Evolutionary conservation across 2,329 filamentous ascomycete genomes (phyloP), one percentile per base, ranked within the genome.

Genomic region (Endoconidiophora laricicola): DNA sequence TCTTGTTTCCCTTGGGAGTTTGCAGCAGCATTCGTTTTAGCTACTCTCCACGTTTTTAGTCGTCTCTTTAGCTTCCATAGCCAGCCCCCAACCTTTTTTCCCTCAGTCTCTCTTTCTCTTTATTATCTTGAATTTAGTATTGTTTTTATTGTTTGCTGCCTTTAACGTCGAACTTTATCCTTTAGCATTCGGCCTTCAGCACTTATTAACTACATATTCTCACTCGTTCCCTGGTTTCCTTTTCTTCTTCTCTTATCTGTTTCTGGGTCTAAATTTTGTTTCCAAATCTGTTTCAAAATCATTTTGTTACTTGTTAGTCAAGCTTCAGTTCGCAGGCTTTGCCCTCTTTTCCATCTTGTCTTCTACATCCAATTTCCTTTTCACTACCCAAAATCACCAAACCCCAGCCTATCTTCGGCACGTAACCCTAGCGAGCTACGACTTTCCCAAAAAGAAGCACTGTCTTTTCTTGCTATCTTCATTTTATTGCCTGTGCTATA

Each of bases 71-170:
- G 20, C 20, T 43, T 12, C 18, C 12, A 33, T 43, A 14, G 40
- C 40, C 40, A 43, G 22, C 46, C 46, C 24, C 23, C 36, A 48
- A n/a, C n/a, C 43, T 49, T 43, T 42, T 2, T 43, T 43, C 23
- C 22, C 6, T 24, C 20, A 22, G 14, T 18, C 23, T 43, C 20
- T 43, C 40, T 16, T 43, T 20, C 23, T 20, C 18, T 20, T 24
- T 43, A n/a, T 40, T 40, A 16, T 40, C 20, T 41, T 18, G 20
- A 14, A 41, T 41, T 18, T 41, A 41, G 14, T 43, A 14, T 42
- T 42, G 40, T 43, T 24, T 18, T 20, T 22, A 20, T 43, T 43
- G 40, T 12, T 33, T 12, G 29, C 29, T 33, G 29, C 29, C 29
- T 33, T 33, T 33, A 12, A 33, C 29, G 29, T 9, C 29, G 12